Evolutionary conservation across 83 land plant species (phyloP).

Genomic region (Picea abies): DNA sequence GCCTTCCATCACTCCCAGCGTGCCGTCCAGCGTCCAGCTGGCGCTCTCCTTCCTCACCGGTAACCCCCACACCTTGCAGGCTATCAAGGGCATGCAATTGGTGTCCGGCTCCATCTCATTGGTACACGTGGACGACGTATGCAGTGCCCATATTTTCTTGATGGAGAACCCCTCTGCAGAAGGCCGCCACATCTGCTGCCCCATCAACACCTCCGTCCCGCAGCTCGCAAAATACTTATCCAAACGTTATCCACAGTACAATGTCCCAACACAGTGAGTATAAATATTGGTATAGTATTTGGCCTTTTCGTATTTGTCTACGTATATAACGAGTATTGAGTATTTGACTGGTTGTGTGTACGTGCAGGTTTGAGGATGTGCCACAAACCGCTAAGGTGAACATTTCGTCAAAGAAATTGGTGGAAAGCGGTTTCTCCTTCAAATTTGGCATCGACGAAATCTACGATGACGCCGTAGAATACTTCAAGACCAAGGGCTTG

Average conservation of each 20-base stretch:
- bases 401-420: neutral
- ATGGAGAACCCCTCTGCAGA: conserved; percentile 41
- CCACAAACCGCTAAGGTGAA: neutral
- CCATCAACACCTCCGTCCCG: conserved; percentile 31
- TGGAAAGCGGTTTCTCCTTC: neutral
- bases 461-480: neutral
- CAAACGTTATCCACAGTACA: conserved; percentile 47
- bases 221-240: conserved; percentile 51
- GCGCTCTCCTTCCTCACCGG: conserved; percentile 34
- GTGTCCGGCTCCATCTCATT: conserved; percentile 45
- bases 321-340: neutral
- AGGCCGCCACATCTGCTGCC: conserved; percentile 48
- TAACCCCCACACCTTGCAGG: neutral
- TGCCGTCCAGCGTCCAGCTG: conserved; percentile 31
- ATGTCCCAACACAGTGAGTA: conserved; percentile 42
- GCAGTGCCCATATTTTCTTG: conserved; percentile 52
- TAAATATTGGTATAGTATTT: neutral
- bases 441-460: neutral
- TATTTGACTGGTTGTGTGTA: neutral
- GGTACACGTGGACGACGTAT: conserved; percentile 49
- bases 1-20: conserved; percentile 30
- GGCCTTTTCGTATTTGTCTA: neutral
- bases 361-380: conserved; percentile 45
- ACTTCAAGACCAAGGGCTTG: neutral
- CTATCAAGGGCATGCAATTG: conserved; percentile 40